Evolutionary conservation across 1,284 basidiomycete species (phyloP).

Genomic region (Ustilago trichophora): DNA sequence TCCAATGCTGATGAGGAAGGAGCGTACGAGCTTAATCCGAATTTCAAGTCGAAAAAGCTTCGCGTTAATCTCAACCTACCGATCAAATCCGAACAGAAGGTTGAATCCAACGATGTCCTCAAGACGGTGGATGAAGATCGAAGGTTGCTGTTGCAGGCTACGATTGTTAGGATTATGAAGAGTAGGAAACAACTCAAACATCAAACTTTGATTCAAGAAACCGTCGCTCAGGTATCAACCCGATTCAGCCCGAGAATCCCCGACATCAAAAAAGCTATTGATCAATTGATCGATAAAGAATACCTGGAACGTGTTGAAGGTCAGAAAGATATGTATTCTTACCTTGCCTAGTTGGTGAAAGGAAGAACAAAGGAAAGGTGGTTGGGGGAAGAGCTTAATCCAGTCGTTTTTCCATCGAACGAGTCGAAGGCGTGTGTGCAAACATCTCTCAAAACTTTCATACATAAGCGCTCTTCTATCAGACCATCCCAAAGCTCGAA

Average conservation of each 20-base stretch:
- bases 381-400: not conserved
- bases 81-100: constrained; percentile 92
- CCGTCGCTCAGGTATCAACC: constrained; percentile 87
- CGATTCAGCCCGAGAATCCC: constrained; percentile 89
- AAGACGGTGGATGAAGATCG: constrained; percentile 98
- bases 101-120: constrained; percentile 87
- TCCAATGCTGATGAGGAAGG: constrained; percentile 67
- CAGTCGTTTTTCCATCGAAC: no score
- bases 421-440: no score
- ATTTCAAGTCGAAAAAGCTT: constrained; percentile 91
- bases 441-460: no score
- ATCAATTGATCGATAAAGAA: constrained; percentile 94
- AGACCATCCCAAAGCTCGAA: no score
- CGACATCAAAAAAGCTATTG: constrained; percentile 89
- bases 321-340: constrained; percentile 62
- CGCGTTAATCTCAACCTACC: constrained; percentile 88
- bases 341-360: constrained; percentile 50
- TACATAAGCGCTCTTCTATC: no score
- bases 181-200: constrained; percentile 96
- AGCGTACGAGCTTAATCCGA: constrained; percentile 78
- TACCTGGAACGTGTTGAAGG: constrained; percentile 93
- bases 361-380: not conserved
- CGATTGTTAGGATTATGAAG: constrained; percentile 98
- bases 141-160: constrained; percentile 95
- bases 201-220: constrained; percentile 90